These are phyloP conservation scores for Mrakiaceae sp. DNA, from an alignment of 1,284 basidiomycete species.

Conservation along the genomic window DNA sequence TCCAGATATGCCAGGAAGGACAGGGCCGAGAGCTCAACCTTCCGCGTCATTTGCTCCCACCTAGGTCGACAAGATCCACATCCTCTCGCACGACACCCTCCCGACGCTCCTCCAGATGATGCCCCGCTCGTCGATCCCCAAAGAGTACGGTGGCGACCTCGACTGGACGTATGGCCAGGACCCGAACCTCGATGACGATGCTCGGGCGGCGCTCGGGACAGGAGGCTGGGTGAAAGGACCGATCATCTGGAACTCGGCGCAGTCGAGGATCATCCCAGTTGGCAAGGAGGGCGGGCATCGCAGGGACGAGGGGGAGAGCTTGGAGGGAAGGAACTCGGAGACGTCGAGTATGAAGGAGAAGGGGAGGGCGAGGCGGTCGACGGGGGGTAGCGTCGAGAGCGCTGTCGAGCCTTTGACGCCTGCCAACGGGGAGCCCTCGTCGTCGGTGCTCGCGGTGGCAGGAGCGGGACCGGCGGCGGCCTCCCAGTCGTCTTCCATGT, in stretches of 20 bases:
- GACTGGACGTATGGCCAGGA: conserved; percentile 16
- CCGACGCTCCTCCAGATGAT: conserved; percentile 9
- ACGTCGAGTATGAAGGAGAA: background rate
- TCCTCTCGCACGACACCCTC: conserved; percentile 6
- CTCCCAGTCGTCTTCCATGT: too few relatives aligned
- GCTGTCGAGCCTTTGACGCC: background rate
- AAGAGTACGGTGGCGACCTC: conserved; percentile 16
- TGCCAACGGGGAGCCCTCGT: background rate
- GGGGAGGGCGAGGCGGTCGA: background rate
- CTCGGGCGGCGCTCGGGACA: background rate
- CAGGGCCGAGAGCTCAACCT: background rate
- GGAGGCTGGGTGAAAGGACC: conserved; percentile 7
- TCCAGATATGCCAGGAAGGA: background rate
- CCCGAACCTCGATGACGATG: conserved; percentile 10
- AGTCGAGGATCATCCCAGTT: background rate
- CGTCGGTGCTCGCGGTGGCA: background rate
- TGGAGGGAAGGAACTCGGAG: background rate
- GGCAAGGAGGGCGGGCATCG: background rate
- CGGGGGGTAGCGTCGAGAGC: background rate
- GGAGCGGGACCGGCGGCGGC: background rate
- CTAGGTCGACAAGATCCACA: conserved; percentile 17
- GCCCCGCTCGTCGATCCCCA: conserved; percentile 11
- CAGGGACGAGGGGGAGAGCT: background rate
- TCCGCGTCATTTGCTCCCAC: background rate
- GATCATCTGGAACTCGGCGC: conserved; percentile 2